Conservation (phyloP, 495 filamentous ascomycete species). For the Staphylotrichum tortipilum region DNA sequence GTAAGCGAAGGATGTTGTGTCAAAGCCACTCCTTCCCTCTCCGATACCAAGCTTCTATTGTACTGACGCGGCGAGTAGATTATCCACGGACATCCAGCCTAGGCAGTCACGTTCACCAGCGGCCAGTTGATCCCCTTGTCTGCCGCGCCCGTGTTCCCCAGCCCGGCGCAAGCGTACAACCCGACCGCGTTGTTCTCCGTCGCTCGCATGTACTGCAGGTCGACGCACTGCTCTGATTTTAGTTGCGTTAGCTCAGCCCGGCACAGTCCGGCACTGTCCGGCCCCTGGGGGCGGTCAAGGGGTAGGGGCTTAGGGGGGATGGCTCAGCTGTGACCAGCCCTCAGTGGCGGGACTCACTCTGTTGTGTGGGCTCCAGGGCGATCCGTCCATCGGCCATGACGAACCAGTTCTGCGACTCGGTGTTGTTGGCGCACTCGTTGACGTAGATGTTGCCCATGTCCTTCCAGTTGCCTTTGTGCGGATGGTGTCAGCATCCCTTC, state of each 20-base stretch:
- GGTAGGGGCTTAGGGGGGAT: background rate
- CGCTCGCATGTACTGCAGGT: constrained; percentile 44
- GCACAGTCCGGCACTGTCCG: too few species aligned
- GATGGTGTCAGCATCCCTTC: background rate
- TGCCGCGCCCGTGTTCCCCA: constrained; percentile 40
- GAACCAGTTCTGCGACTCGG: constrained; percentile 36
- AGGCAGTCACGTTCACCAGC: constrained; percentile 33
- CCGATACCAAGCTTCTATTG: too few species aligned
- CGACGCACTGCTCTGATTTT: constrained; percentile 40
- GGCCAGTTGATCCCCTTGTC: constrained; percentile 51
- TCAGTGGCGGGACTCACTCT: too few species aligned
- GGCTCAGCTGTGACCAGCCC: too few species aligned
- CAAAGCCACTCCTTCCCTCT: too few species aligned
- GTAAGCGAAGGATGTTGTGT: too few species aligned
- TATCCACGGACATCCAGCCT: too few species aligned
- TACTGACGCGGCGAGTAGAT: too few species aligned
- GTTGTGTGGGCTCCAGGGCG: constrained; percentile 33
- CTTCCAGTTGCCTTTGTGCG: constrained; percentile 40
- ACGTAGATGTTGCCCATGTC: constrained; percentile 42
- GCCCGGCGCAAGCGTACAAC: constrained; percentile 41
- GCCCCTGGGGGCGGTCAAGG: background rate
- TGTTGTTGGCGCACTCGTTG: constrained; percentile 34
- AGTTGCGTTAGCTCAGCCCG: constrained; percentile 10
- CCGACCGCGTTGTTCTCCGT: constrained; percentile 45
- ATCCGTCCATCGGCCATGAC: constrained; percentile 43